Conservation (phyloP, 495 filamentous ascomycete species). For the Penicillium coffeae region DNA sequence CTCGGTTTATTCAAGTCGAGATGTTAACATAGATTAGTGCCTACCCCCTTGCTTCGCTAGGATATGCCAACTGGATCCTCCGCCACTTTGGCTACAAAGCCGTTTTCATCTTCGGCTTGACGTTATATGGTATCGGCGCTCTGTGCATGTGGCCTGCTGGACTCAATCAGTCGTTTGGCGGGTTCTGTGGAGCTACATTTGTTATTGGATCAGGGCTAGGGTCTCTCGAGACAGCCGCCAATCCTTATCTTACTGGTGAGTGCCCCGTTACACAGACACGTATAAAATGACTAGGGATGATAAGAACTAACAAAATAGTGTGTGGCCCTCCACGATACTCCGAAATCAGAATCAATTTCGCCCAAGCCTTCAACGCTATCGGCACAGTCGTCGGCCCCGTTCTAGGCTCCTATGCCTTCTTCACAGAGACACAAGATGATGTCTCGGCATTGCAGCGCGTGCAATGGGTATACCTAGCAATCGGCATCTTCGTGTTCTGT, state of each 20-base stretch:
- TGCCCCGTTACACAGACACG: no score
- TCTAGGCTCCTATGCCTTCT: conserved; percentile 67
- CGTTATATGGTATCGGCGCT: conserved; percentile 51
- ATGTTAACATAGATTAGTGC: no score
- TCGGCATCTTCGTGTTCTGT: conserved; percentile 66
- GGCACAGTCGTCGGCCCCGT: conserved; percentile 63
- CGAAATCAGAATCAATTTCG: conserved; percentile 59
- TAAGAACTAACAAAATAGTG: no score
- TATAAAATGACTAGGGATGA: no score
- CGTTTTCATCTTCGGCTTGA: conserved; percentile 51
- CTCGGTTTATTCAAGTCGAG: no score
- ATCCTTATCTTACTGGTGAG: conserved; percentile 52
- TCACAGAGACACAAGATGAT: conserved; percentile 50
- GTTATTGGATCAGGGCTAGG: conserved; percentile 55
- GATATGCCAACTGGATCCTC: conserved; percentile 55
- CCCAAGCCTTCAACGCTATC: conserved; percentile 66
- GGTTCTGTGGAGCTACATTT: conserved; percentile 58
- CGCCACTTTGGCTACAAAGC: conserved; percentile 51
- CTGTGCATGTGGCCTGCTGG: conserved; percentile 54
- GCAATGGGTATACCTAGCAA: conserved; percentile 73
- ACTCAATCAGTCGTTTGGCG: conserved; percentile 52
- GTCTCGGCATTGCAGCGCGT: conserved; percentile 49
- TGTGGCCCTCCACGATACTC: conserved; percentile 50
- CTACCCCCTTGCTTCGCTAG: conserved; percentile 57
- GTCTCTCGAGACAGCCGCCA: conserved; percentile 53